Evolutionary conservation across 1,284 basidiomycete species (phyloP).

Genomic region (Flammula alnicola): DNA sequence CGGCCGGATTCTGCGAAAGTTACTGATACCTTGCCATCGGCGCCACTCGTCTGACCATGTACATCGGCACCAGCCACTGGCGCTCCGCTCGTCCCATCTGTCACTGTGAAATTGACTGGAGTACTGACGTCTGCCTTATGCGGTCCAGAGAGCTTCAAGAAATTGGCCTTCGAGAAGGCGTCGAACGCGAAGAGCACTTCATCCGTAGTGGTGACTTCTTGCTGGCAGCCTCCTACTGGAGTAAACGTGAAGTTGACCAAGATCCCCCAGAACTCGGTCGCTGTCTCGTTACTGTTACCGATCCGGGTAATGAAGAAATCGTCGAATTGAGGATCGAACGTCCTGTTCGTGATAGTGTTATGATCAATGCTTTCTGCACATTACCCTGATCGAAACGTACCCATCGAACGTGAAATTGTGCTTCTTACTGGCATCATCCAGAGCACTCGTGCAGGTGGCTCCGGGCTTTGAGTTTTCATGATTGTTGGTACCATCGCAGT

Average conservation of each 20-base stretch:
- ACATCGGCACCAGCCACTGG: constrained; percentile 35
- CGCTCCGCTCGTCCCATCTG: constrained; percentile 32
- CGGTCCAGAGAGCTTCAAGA: constrained; percentile 37
- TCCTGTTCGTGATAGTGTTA: constrained; percentile 22
- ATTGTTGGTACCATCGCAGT: constrained; percentile 48
- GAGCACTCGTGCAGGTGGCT: constrained; percentile 43
- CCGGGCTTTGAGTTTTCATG: constrained; percentile 37
- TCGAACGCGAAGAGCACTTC: constrained; percentile 41
- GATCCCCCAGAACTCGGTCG: constrained; percentile 37
- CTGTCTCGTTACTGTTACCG: constrained; percentile 28
- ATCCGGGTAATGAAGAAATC: constrained; percentile 43
- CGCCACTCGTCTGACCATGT: constrained; percentile 27
- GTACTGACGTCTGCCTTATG: constrained; percentile 23
- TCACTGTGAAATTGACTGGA: constrained; percentile 33
- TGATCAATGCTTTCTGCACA: background rate
- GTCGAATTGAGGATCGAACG: constrained; percentile 36
- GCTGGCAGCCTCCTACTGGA: constrained; percentile 41
- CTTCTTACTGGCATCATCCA: constrained; percentile 35
- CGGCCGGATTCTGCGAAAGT: constrained; percentile 30
- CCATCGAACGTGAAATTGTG: constrained; percentile 37
- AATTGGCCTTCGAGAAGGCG: constrained; percentile 28
- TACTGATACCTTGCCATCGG: constrained; percentile 31
- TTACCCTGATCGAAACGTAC: too few species aligned
- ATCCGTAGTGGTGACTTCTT: constrained; percentile 32
- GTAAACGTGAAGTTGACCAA: constrained; percentile 35